Evolutionary conservation across 2,329 filamentous ascomycete genomes (phyloP), one percentile per base, ranked within the genome.

Genomic region (Exophiala lecanii-corni): DNA sequence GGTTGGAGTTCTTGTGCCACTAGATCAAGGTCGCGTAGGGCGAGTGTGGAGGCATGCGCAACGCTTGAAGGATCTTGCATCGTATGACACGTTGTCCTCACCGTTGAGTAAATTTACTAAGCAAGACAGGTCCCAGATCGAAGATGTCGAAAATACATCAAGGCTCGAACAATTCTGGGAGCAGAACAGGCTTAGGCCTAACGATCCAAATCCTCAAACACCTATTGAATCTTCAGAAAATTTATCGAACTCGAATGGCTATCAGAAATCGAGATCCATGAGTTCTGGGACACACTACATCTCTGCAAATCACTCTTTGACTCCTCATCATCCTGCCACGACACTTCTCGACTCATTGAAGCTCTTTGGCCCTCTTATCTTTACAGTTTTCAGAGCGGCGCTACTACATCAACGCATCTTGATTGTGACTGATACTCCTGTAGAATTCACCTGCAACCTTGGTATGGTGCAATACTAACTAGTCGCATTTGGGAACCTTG

Each of bases 41-140:
- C 79, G 89, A 52, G 85, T 84, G 39, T 98, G 92, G 92, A 78
- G 83, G 54, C 89, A 96, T 68, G 89, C 88, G 4, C 78, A 84
- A 42, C 76, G 71, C 15, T 64, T 98, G 51, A 85, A 86, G 67
- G 73, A 77, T 18, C 74, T 97, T 63, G 86, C 88, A 38, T 73
- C 72, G 80, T 88, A 72, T 4, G 54, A 64, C 12, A 26, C 61
- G 13, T 16, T 9, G 9, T 28, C 18, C 21, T 7, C 36, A 4
- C 9, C 4, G 20, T 25, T 39, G n/a, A 20, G 5, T 32, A 7
- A 6, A 20, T 12, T 18, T 7, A 20, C 33, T 71, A 60, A 38
- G 33, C 31, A 18, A 23, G 31, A 15, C 37, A 72, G 71, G 42
- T 57, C 60, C 56, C 74, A 92, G 28, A 84, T 82, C 9, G 69